These are phyloP conservation scores for Capsicum baccatum DNA, from an alignment of 257 asterid genomes.

Conservation along the genomic window DNA sequence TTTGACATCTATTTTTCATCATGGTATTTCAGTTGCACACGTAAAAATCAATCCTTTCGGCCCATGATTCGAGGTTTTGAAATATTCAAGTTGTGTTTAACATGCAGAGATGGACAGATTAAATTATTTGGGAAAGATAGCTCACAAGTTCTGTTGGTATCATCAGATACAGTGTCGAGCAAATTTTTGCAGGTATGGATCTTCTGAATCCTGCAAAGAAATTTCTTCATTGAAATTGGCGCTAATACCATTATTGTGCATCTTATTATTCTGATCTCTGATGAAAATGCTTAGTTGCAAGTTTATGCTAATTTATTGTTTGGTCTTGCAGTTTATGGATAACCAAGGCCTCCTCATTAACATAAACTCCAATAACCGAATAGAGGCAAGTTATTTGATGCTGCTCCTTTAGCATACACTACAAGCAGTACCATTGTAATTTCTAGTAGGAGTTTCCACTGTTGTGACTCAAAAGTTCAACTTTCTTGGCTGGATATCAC, in stretches of 20 bases:
- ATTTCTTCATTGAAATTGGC: neutral
- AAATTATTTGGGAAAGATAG: constrained; percentile 83
- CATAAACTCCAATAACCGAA: constrained; percentile 67
- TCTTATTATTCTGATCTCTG: neutral
- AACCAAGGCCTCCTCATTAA: constrained; percentile 72
- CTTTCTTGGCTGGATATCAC: neutral
- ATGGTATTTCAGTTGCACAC: neutral
- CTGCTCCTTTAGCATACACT: neutral
- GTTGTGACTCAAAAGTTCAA: neutral
- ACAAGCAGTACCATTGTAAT: neutral
- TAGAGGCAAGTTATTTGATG: constrained; percentile 62
- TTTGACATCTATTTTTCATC: neutral
- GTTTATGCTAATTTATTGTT: constrained; percentile 27
- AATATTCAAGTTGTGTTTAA: neutral
- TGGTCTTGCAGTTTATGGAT: constrained; percentile 71
- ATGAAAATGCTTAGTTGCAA: neutral
- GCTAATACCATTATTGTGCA: neutral
- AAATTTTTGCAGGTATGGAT: constrained; percentile 67
- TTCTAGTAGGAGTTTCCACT: neutral
- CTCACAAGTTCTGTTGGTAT: constrained; percentile 72
- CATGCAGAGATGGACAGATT: constrained; percentile 79
- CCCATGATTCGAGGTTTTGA: neutral
- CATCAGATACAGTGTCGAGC: constrained; percentile 64
- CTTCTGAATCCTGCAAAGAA: constrained; percentile 1
- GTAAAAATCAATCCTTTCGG: neutral